phyloP scores from a whole-genome alignment of 768 basidiomycete genomes.

The Tricholoma matsutake region DNA sequence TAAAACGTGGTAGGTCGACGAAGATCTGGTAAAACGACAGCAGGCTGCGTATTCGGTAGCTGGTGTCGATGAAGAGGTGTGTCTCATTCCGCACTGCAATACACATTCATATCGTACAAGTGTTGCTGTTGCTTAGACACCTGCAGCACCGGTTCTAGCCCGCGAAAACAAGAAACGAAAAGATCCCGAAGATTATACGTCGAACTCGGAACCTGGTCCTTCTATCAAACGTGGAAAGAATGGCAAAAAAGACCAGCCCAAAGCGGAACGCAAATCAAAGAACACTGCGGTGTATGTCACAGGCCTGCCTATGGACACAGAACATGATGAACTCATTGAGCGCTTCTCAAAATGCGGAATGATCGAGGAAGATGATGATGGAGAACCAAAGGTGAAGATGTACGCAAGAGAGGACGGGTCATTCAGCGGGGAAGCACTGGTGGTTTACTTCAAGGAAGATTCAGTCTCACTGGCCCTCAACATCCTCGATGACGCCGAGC shows the following conservation, averaged over 20 bases:
- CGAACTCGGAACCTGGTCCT: conserved; percentile 45
- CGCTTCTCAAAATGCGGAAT: conserved; percentile 93
- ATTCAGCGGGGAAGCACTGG: conserved; percentile 92
- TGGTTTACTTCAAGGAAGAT: conserved; percentile 97
- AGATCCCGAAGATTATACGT: conserved; percentile 69
- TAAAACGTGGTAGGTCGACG: conserved; percentile 62
- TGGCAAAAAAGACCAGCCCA: conserved; percentile 43
- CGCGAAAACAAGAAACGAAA: conserved; percentile 80
- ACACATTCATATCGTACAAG: conserved; percentile 1
- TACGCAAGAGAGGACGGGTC: conserved; percentile 85
- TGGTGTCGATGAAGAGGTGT: conserved; percentile 92
- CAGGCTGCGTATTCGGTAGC: conserved; percentile 92
- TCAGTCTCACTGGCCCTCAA: conserved; percentile 83
- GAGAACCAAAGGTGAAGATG: conserved; percentile 91
- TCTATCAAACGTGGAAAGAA: conserved; percentile 71
- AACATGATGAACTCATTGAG: conserved; percentile 68
- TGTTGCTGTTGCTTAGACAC: conserved; percentile 50
- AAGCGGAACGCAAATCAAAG: conserved; percentile 68
- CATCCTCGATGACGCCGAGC: conserved; percentile 88
- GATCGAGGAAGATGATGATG: conserved; percentile 89
- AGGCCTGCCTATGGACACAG: conserved; percentile 74
- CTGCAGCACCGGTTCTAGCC: conserved; percentile 82
- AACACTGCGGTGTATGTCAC: conserved; percentile 93
- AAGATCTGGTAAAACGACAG: conserved; percentile 82
- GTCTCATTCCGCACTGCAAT: conserved; percentile 10